Evolutionary conservation across 2,329 filamentous ascomycete genomes (phyloP), one percentile per base, ranked within the genome.

Genomic region (Mycogone perniciosa): DNA sequence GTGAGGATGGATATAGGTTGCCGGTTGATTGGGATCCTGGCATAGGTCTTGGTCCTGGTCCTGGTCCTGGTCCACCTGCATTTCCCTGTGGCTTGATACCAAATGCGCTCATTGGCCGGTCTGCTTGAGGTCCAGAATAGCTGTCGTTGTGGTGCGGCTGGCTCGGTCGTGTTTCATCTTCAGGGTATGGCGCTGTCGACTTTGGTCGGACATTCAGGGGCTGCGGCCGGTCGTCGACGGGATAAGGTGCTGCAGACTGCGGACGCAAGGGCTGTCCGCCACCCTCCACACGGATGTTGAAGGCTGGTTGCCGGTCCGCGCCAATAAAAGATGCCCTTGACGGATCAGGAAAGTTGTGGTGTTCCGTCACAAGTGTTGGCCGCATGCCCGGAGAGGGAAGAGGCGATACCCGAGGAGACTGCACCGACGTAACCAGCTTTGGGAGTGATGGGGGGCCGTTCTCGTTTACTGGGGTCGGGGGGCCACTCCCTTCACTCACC

Each of bases 191-290:
- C 0, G 73, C 73, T 3, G 68, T 64, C 3, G 77, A 76, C 50
- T 71, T 71, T 4, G 76, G 68, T 34, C 76, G 69, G 13, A 73
- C 53, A 50, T 65, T 71, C 41, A 75, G 64, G n/a, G 73, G 75
- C 43, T 76, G 72, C 20, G 81, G 77, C 48, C 74, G 72, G 57
- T 87, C 83, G 56, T 88, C 85, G 45, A 84, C 76, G 0, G 86
- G 86, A 59, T 90, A 90, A 1, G 86, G 86, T 1, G 82, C 82
- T 26, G 78, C 74, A 7, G 83, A 78, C 50, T 73, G 77, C 11
- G 80, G 67, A 33, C 80, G 73, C 42, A 66, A 58, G 34, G 56
- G 57, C 20, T 44, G 61, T 44, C 40, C 47, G 33, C 30, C 42
- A 31, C 65, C 59, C 46, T 77, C 71, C 6, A 79, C 59, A 40